Evolutionary conservation across 441 rosid species (phyloP).

Genomic region (Daphne laureola): DNA sequence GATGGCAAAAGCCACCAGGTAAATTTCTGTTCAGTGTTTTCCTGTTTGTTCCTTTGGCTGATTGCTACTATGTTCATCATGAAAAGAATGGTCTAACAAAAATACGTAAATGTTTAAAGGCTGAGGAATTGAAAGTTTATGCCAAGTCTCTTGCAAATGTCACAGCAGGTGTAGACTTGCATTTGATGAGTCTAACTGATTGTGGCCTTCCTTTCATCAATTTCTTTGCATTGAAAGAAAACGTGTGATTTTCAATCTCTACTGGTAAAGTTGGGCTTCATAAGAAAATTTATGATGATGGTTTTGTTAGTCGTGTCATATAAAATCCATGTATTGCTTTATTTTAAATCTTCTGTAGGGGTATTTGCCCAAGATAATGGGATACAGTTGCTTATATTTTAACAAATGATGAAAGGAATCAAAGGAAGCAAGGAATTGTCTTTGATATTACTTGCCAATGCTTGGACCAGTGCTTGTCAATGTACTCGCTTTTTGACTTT

Average conservation of each 20-base stretch:
- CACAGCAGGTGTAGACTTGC: slow-evolving; percentile 12
- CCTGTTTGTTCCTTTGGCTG: slow-evolving; percentile 18
- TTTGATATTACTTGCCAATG: background rate
- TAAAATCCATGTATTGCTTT: too few species aligned
- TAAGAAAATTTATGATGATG: too few species aligned
- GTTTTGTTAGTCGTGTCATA: too few species aligned
- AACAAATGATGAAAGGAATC: too few species aligned
- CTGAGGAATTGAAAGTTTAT: slow-evolving; percentile 9
- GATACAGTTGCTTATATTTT: too few species aligned
- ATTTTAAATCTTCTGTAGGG: too few species aligned
- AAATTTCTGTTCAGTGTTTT: slow-evolving; percentile 26
- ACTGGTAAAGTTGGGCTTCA: too few species aligned
- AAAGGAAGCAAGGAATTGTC: background rate
- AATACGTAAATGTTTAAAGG: slow-evolving; percentile 9
- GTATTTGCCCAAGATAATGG: too few species aligned
- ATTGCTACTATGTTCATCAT: slow-evolving; percentile 13
- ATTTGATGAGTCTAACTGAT: slow-evolving; percentile 5
- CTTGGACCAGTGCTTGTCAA: background rate
- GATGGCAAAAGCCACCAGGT: slow-evolving; percentile 87
- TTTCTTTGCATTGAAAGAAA: too few species aligned
- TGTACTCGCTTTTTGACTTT: background rate
- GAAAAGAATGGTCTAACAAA: slow-evolving; percentile 7
- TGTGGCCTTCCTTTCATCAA: too few species aligned
- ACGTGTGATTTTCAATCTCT: too few species aligned
- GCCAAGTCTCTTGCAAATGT: slow-evolving; percentile 9